Conservation (phyloP, 2,329 filamentous ascomycete genomes). For the Xylariaceae sp. region DNA sequence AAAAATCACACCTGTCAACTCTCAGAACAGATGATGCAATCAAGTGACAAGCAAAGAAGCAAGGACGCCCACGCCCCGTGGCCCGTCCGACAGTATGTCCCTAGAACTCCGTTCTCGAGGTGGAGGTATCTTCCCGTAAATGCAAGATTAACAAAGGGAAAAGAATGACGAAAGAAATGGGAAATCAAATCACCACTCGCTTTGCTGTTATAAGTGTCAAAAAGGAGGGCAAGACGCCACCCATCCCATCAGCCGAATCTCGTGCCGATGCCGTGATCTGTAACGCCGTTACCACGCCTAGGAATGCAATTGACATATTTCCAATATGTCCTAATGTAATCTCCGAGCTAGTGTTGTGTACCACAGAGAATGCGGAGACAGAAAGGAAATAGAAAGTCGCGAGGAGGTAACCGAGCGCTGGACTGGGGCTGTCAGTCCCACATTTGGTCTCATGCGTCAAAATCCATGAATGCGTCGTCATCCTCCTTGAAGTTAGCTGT, state of each 20-base stretch:
- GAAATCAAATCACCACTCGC: slow-evolving; percentile 1
- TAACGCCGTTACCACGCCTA: slow-evolving; percentile 12
- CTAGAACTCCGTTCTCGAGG: slow-evolving; percentile 25
- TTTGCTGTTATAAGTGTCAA: background rate
- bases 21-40: background rate
- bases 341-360: slow-evolving; percentile 12
- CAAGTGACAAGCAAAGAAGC: slow-evolving; percentile 6
- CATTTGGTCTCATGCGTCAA: slow-evolving; percentile 10
- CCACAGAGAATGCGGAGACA: slow-evolving; percentile 11
- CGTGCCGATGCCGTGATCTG: slow-evolving; percentile 12
- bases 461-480: slow-evolving; percentile 63
- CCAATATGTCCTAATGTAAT: slow-evolving; percentile 11
- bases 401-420: background rate
- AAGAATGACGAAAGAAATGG: slow-evolving; percentile 5
- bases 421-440: background rate
- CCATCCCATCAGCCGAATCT: slow-evolving; percentile 4
- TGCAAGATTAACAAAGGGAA: background rate
- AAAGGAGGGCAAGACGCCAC: background rate
- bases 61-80: background rate
- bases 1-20: too few species aligned
- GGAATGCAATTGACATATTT: slow-evolving; percentile 19
- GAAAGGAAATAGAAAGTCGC: slow-evolving; percentile 9
- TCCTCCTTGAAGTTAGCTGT: slow-evolving; percentile 84
- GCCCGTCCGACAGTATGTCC: slow-evolving; percentile 9
- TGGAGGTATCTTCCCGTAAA: background rate